Evolutionary conservation across 305 asterid genomes (phyloP), one percentile per base, ranked within the genome.

Genomic region (Plantago rigida): DNA sequence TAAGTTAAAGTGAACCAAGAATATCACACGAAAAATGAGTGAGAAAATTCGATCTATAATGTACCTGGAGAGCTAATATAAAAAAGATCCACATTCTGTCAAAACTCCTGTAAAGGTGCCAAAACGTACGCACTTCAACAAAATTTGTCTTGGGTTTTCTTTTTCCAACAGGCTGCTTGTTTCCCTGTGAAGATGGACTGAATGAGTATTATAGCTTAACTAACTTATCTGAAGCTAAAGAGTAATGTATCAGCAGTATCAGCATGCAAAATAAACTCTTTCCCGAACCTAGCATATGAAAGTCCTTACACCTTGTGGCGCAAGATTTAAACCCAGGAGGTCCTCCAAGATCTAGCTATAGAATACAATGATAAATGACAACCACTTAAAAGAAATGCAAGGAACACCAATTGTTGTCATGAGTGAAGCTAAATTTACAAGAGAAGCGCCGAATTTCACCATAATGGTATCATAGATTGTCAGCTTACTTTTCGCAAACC

Each of bases 21-120:
- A 42, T 14, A 44, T 22, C 29, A 12, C 1, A 4, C n/a, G 19
- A 56, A 39, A 46, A 51, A 39, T 51, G 28, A 60, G 70, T 45
- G 29, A 75, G 31, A 46, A 14, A 14, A 42, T 26, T 7, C 39
- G 54, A 59, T 48, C 67, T 60, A 49, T 34, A 47, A 42, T 15
- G 59, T 78, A 93, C 99, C 97, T 93, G 99, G 61, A 93, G 85
- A 63, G 94, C 89, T 84, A 93, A 74, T 73, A 81, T 82, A 56
- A 85, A 89, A 72, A 93, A 89, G 62, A 84, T 87, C 97, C 99
- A 93, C 87, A 93, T 70, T 73, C 97, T 81, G 74, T 93, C 99
- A 54, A 93, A 93, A 75, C 94, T 87, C 71, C 97, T 81, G 68
- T 82, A 93, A 61, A 93, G 86, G 70, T 93, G 99, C 97, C 81